A percentile compares a stretch with the other conserved stretches of the same genome.
These are phyloP conservation scores for Colletotrichum lindemuthianum DNA, from an alignment of 2,329 filamentous ascomycete genomes.

Conservation along the genomic window DNA sequence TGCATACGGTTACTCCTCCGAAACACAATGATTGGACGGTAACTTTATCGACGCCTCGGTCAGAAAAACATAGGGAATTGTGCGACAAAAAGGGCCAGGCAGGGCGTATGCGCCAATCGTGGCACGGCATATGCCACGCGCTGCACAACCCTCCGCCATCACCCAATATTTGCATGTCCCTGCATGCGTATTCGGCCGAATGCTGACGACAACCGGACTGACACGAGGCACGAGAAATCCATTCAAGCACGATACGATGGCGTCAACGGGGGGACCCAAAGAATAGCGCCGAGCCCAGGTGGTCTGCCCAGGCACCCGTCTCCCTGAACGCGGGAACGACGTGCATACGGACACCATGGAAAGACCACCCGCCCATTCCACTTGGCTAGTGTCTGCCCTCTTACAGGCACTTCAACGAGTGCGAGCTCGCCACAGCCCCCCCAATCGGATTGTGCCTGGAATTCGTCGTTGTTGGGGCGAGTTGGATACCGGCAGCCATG, in stretches of 20 bases:
- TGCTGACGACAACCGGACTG: not conserved
- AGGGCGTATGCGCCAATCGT: slow-evolving; percentile 13
- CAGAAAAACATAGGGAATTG: not conserved
- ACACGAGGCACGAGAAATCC: not conserved
- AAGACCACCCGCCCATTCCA: no score
- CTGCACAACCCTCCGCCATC: slow-evolving; percentile 31
- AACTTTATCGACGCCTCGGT: not conserved
- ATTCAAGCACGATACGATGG: not conserved
- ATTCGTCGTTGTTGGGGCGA: no score
- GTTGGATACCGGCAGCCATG: no score
- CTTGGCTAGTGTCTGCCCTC: no score
- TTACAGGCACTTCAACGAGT: no score
- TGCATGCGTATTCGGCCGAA: slow-evolving; percentile 29
- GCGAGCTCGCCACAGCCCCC: not conserved
- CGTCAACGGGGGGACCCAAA: not conserved
- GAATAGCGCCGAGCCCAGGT: not conserved
- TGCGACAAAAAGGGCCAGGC: not conserved
- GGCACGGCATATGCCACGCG: slow-evolving; percentile 31
- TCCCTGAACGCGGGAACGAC: no score
- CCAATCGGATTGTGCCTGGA: not conserved
- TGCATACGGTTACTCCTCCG: slow-evolving; percentile 1
- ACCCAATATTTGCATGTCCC: slow-evolving; percentile 25
- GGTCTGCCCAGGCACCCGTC: no score
- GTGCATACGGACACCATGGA: no score
- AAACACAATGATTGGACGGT: not conserved